Percentiles rank a stretch among this genome's conserved stretches.
Conservation (phyloP, 257 asterid species). For the Przewalskia tangutica region DNA sequence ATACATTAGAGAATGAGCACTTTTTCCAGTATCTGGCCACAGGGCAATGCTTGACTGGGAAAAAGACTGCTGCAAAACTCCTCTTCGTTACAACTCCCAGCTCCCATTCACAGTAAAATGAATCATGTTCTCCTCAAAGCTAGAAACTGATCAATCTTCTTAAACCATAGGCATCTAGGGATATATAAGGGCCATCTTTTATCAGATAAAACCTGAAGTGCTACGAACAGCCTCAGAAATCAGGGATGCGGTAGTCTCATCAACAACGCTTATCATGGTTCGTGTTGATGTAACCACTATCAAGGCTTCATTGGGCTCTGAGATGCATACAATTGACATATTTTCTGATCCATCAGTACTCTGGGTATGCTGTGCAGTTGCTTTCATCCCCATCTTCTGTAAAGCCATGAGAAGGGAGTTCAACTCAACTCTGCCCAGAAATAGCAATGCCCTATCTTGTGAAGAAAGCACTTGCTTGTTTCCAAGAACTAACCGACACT, state of each 20-base stretch:
- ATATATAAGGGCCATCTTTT: not conserved
- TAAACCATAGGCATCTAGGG: not conserved
- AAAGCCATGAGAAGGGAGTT: constrained; percentile 22
- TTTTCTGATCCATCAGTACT: constrained; percentile 17
- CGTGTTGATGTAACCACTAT: constrained; percentile 30
- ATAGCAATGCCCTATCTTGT: constrained; percentile 24
- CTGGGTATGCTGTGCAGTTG: constrained; percentile 19
- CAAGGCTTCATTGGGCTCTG: constrained; percentile 38
- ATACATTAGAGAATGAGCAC: too few relatives aligned
- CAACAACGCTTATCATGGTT: constrained; percentile 34
- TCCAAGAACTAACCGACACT: constrained; percentile 24
- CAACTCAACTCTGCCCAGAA: constrained; percentile 37
- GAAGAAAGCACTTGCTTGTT: constrained; percentile 23
- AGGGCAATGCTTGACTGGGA: not conserved
- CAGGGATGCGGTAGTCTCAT: constrained; percentile 30
- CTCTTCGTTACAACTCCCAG: not conserved
- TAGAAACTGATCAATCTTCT: not conserved
- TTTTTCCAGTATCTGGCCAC: too few relatives aligned
- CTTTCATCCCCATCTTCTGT: constrained; percentile 34
- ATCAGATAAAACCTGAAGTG: constrained; percentile 27
- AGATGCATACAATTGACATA: constrained; percentile 23
- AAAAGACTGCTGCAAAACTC: not conserved
- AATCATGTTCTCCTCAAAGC: not conserved
- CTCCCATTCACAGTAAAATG: not conserved
- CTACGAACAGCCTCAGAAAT: constrained; percentile 36